Evolutionary conservation across 331 rosid genomes (phyloP), one percentile per base, ranked within the genome.

Genomic region (Ulmus americana): DNA sequence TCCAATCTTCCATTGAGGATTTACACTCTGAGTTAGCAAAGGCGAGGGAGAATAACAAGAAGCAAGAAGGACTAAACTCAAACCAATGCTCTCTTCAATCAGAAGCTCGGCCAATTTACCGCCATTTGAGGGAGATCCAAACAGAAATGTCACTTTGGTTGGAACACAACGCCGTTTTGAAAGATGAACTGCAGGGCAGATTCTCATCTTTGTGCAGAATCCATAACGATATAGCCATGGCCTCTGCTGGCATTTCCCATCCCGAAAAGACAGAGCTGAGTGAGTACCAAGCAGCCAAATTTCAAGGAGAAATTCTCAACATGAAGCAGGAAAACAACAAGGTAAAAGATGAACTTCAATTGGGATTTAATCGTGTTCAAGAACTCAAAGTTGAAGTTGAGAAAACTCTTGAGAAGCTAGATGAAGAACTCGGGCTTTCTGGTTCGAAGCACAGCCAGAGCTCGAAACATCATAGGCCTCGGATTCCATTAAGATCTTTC

Each of bases 221-320:
- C 74, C 95, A 87, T 44, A 83, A 81, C 3, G 95, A 90, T 73
- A 76, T 94, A 70, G 80, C 95, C n/a, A 77, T 82, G 57, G 71
- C 83, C 4, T 80, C 82, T 0, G 64, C 63, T 45, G 77, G 76
- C 50, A 63, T 69, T 44, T 59, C 78, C 0, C 50, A 16, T 22
- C 65, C 59, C 10, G 74, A 74, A 6, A 82, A 57, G 55, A 60
- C 70, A 47, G 77, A 69, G 51, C 74, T 94, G 6, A 69, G 86
- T 44, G 79, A 71, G 6, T 84, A 87, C 59, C 88, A 89, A 51
- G 95, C 95, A 15, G 95, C 95, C 7, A 94, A 85, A 84, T 90
- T 94, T 71, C 99, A 94, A 70, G 99, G 99, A 5, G 97, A 89
- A 73, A 80, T 94, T 71, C 81, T 85, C 57, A 81, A 90, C 74